Evolutionary conservation across 345 rosid species (phyloP).

Genomic region (Citrus australasica): DNA sequence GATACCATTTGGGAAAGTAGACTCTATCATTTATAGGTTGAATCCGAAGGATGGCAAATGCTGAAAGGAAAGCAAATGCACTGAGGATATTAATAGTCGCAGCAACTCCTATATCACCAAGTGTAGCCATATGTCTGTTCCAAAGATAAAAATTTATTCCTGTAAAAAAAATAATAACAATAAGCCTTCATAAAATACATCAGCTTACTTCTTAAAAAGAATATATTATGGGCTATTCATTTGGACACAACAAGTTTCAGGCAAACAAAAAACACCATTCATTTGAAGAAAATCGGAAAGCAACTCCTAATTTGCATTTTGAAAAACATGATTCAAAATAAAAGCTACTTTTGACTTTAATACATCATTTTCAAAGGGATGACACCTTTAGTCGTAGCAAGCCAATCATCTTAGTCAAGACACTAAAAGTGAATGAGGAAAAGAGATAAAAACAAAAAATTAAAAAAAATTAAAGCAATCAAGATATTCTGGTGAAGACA

Average conservation of each 20-base stretch:
- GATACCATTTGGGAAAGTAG: conserved; percentile 93
- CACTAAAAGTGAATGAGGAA: neutral
- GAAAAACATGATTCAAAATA: conserved; percentile 3
- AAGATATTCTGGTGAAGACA: neutral
- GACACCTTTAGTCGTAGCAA: neutral
- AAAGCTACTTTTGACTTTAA: conserved; percentile 21
- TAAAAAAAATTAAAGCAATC: neutral
- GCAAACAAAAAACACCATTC: neutral
- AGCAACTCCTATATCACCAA: conserved; percentile 74
- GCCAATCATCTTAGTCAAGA: neutral
- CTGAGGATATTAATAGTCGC: conserved; percentile 77
- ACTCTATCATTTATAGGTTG: conserved; percentile 94
- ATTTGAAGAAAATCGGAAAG: neutral
- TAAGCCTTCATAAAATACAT: neutral
- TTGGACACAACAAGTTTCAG: neutral
- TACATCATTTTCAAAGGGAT: neutral
- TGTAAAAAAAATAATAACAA: neutral
- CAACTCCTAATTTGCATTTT: neutral
- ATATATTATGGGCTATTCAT: neutral
- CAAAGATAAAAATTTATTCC: conserved; percentile 7
- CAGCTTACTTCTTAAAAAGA: neutral
- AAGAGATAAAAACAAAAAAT: neutral
- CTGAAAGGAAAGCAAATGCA: conserved; percentile 70
- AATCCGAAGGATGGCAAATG: conserved; percentile 74
- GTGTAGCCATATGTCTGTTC: conserved; percentile 56